Conservation (phyloP, 306 rosid genomes). For the apple (Malus domestica) region DNA sequence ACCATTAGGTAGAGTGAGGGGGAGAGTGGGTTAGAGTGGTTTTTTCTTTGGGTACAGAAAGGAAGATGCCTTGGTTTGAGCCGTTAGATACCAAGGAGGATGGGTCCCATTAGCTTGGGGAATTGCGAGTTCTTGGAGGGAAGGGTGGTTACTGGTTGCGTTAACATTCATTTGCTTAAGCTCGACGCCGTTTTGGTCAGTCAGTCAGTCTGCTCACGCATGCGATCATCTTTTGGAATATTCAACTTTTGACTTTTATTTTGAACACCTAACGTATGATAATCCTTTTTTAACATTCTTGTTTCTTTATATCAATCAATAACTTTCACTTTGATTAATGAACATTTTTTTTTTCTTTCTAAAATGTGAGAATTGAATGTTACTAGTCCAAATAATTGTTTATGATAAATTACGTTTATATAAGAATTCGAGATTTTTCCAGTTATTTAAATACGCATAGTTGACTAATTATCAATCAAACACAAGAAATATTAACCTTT, state of each 20-base stretch:
- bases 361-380: too few relatives aligned
- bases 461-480: too few relatives aligned
- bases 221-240: too few relatives aligned
- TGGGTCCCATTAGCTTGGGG: slow-evolving; percentile 5
- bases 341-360: too few relatives aligned
- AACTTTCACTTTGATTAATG: too few relatives aligned
- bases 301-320: too few relatives aligned
- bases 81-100: background rate
- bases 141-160: background rate
- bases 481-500: too few relatives aligned
- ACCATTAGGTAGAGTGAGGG: background rate
- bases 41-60: background rate
- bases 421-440: too few relatives aligned
- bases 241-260: background rate
- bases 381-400: too few relatives aligned
- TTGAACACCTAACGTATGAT: too few relatives aligned
- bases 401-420: too few relatives aligned
- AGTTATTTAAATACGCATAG: background rate
- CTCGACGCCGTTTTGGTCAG: slow-evolving; percentile 13
- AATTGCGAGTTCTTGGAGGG: background rate
- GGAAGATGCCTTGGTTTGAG: slow-evolving; percentile 4
- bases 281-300: too few relatives aligned
- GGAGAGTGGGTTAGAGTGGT: background rate
- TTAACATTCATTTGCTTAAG: background rate
- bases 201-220: background rate